Conservation (phyloP, 2,329 filamentous ascomycete genomes). For the Ceratocystis alfenasii region DNA sequence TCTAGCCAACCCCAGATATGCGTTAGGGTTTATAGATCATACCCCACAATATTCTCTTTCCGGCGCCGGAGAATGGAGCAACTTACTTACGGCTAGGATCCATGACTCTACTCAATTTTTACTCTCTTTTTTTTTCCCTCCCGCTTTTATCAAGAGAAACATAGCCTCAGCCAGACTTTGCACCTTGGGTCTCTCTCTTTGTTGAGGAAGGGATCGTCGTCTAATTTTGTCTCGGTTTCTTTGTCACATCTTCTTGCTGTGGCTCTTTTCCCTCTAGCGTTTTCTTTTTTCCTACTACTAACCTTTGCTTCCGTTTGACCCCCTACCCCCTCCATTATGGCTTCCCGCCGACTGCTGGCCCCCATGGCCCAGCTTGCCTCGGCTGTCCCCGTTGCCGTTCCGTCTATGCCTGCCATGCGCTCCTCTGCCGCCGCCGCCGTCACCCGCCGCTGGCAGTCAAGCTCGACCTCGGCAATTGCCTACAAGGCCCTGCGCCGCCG, state of each 20-base stretch:
- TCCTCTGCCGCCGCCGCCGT: constrained; percentile 14
- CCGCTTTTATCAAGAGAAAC: constrained; percentile 16
- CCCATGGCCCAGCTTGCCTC: constrained; percentile 30
- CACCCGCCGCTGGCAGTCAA: constrained; percentile 33
- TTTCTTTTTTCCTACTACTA: constrained; percentile 11
- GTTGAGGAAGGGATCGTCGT: not conserved
- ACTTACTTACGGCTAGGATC: constrained; percentile 5
- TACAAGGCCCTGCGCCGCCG: constrained; percentile 95
- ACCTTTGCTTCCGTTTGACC: constrained; percentile 9
- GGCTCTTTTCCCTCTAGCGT: not conserved
- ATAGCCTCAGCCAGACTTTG: constrained; percentile 10
- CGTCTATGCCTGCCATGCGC: constrained; percentile 28
- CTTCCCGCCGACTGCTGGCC: constrained; percentile 35
- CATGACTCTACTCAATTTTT: constrained; percentile 10
- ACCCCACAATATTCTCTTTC: constrained; percentile 7
- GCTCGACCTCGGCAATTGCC: constrained; percentile 83
- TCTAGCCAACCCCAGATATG: not conserved
- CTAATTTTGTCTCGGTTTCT: not conserved
- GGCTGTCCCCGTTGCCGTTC: constrained; percentile 25
- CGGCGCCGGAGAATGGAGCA: constrained; percentile 3
- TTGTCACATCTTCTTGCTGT: not conserved
- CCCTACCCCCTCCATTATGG: constrained; percentile 30
- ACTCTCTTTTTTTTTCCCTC: constrained; percentile 18
- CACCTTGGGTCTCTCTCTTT: constrained; percentile 11
- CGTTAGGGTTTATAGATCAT: not conserved